Percentiles rank a stretch among this genome's conserved stretches.
phyloP scores from a whole-genome alignment of 495 filamentous ascomycete species.

The Pseudevernia furfuracea region DNA sequence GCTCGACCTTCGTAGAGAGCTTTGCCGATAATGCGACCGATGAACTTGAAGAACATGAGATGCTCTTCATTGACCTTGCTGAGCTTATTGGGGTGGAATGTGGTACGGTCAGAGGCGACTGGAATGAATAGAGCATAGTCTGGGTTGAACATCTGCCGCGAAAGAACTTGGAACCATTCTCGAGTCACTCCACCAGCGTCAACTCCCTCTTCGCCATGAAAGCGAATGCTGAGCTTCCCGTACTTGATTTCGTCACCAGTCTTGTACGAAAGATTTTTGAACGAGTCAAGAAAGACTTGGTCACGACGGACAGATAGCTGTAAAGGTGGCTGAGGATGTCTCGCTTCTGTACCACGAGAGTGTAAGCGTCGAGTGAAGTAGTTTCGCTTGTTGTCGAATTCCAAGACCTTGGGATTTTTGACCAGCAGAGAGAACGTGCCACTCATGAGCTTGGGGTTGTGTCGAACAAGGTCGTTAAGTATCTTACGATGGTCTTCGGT shows the following conservation, averaged over 20 bases:
- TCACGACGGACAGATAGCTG: constrained; percentile 88
- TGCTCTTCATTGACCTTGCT: constrained; percentile 94
- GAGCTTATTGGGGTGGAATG: constrained; percentile 93
- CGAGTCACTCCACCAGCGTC: constrained; percentile 96
- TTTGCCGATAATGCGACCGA: constrained; percentile 96
- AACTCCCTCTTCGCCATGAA: constrained; percentile 95
- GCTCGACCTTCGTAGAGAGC: constrained; percentile 94
- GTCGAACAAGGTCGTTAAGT: constrained; percentile 92
- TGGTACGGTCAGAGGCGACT: constrained; percentile 95
- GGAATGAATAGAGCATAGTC: constrained; percentile 95
- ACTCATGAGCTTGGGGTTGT: constrained; percentile 96
- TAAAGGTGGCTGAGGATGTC: constrained; percentile 64
- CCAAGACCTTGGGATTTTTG: constrained; percentile 96
- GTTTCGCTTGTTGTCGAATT: constrained; percentile 99
- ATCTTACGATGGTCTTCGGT: constrained; percentile 98
- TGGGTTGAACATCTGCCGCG: constrained; percentile 97
- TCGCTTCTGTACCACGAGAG: constrained; percentile 56
- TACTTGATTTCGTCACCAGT: constrained; percentile 92
- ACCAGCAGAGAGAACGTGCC: constrained; percentile 91
- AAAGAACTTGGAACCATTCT: constrained; percentile 98
- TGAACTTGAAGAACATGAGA: constrained; percentile 98
- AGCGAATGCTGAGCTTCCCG: constrained; percentile 94
- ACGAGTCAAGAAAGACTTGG: constrained; percentile 96
- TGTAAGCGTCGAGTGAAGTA: constrained; percentile 95
- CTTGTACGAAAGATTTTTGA: constrained; percentile 94